Percentiles rank a stretch among this genome's conserved stretches.
phyloP scores from a whole-genome alignment of 2,329 filamentous ascomycete genomes.

The Neurospora crassa region DNA sequence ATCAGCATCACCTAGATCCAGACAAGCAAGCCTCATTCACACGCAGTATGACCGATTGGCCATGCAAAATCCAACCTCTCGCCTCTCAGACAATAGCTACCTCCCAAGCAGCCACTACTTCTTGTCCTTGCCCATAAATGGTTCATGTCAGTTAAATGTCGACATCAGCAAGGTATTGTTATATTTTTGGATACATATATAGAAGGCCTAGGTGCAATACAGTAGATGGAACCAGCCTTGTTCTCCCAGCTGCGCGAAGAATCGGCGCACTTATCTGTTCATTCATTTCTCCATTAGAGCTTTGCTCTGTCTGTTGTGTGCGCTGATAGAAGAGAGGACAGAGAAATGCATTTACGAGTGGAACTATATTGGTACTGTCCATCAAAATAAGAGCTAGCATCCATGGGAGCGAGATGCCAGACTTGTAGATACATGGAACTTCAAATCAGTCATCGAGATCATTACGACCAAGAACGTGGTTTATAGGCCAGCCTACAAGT shows the following conservation, averaged over 20 bases:
- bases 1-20: no score
- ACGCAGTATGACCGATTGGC: no score
- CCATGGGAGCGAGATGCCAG: not conserved
- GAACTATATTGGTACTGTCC: not conserved
- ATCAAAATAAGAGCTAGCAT: no score
- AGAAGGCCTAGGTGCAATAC: not conserved
- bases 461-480: not conserved
- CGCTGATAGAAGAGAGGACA: not conserved
- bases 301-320: not conserved
- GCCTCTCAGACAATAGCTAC: not conserved
- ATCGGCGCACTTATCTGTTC: not conserved
- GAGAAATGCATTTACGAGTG: not conserved
- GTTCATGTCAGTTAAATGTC: not conserved
- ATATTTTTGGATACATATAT: not conserved
- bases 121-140: not conserved
- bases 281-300: not conserved
- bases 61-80: no score
- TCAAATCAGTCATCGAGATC: not conserved
- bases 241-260: not conserved
- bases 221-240: not conserved
- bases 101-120: not conserved
- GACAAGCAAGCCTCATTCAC: no score
- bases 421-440: not conserved
- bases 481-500: not conserved
- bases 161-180: not conserved